phyloP scores from a whole-genome alignment of 345 rosid species.

The Brassica cretica region DNA sequence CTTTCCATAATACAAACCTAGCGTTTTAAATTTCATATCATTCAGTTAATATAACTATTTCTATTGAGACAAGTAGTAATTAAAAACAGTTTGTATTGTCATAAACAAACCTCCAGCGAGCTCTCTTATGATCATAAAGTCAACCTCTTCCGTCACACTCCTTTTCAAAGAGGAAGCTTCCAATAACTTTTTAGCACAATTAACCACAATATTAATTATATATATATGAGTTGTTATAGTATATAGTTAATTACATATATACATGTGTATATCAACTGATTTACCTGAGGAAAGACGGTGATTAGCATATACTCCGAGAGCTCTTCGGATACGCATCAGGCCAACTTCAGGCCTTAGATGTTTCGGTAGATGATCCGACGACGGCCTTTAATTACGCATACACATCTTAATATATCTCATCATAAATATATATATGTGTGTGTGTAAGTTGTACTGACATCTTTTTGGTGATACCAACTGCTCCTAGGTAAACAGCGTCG shows the following conservation, averaged over 20 bases:
- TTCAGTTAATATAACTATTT: not conserved
- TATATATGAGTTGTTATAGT: no score
- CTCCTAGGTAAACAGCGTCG: constrained; percentile 2
- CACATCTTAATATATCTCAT: not conserved
- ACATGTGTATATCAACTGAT: no score
- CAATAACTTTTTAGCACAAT: not conserved
- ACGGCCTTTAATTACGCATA: not conserved
- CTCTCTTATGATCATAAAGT: not conserved
- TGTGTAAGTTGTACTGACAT: not conserved
- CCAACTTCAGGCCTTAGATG: not conserved
- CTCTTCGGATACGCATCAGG: not conserved
- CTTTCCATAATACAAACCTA: not conserved
- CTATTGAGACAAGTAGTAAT: not conserved
- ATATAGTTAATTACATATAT: no score
- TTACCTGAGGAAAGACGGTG: not conserved
- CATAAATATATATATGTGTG: not conserved
- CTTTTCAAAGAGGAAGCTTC: constrained; percentile 3
- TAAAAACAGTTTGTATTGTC: not conserved
- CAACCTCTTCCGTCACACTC: not conserved
- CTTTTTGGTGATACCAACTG: not conserved
- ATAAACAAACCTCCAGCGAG: not conserved
- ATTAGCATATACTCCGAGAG: not conserved
- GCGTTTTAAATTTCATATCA: not conserved
- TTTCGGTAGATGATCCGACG: not conserved
- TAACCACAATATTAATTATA: not conserved